Evolutionary conservation across 768 basidiomycete species (phyloP).

Genomic region (Amanita pallidorosea): DNA sequence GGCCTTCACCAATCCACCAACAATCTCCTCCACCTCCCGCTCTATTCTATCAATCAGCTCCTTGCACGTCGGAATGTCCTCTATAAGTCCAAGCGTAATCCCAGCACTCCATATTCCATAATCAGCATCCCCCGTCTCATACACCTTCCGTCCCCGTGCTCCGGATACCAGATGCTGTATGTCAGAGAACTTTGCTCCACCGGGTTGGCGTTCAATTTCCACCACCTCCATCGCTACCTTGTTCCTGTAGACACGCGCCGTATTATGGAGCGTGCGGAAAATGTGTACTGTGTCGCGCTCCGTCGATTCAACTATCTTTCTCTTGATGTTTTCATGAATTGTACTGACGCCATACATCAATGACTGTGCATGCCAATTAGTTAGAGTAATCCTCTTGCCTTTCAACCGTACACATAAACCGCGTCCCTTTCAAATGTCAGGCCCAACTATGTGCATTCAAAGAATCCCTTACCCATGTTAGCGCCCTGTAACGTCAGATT

Average conservation of each 20-base stretch:
- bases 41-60: conserved; percentile 62
- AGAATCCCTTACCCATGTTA: conserved; percentile 56
- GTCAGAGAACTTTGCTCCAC: conserved; percentile 84
- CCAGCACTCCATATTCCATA: conserved; percentile 81
- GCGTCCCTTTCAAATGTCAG: conserved; percentile 39
- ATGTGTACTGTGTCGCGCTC: conserved; percentile 86
- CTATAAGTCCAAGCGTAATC: conserved; percentile 57
- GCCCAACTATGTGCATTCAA: conserved; percentile 12
- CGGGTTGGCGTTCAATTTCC: conserved; percentile 66
- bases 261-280: conserved; percentile 79
- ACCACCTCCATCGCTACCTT: conserved; percentile 78
- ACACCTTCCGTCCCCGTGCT: conserved; percentile 58
- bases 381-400: conserved; percentile 27
- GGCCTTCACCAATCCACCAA: conserved; percentile 31
- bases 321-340: conserved; percentile 85
- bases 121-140: conserved; percentile 77
- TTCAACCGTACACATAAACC: conserved; percentile 90
- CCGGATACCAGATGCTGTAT: conserved; percentile 70
- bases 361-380: not conserved
- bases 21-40: conserved; percentile 60
- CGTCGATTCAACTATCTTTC: conserved; percentile 73
- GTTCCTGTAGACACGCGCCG: conserved; percentile 83
- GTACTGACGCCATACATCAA: conserved; percentile 30
- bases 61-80: conserved; percentile 77
- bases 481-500: conserved; percentile 41